Evolutionary conservation across 257 asterid genomes (phyloP), one percentile per base, ranked within the genome.

Genomic region (Ophiorrhiza pumila): DNA sequence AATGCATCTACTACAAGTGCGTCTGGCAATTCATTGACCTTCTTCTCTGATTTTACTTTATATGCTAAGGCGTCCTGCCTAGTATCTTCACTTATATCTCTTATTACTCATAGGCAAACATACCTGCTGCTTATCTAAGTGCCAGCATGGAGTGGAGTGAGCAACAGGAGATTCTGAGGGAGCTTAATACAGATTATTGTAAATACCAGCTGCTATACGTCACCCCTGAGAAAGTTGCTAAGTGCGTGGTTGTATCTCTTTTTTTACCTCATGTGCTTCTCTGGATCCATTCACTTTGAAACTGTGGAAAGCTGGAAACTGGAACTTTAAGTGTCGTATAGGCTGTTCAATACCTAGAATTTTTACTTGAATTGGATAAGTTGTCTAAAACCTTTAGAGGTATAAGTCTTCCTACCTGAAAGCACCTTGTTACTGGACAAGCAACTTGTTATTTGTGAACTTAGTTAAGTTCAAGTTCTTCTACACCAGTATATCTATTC

Each of bases 211-310:
- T 95, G 77, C 82, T 95, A 64, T 95, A 90, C 83, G 97, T 95
- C 82, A 95, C 99, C 78, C 98, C 98, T 32, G 98, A 95, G 86
- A 95, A 95, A 82, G 91, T 95, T 68, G 98, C 99, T 47, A 95
- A 79, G 99, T 92, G 79, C 73, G 98, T 89, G 50, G 45, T 25
- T 27, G 39, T 68, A 63, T 35, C 53, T 47, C 59, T 39, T 11
- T 43, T n/a, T 37, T 77, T 25, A 65, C 47, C 10, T 61, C 32
- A 57, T 39, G 3, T 39, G n/a, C 77, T 41, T 41, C 35, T 27
- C 12, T 42, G 34, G 58, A 59, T 55, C 29, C 9, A 34, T 50
- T 70, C 31, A 55, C 42, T 52, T 25, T 50, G 35, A 69, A 69
- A 41, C 46, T 49, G 53, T 52, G 53, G 32, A 52, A 34, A 11